Evolutionary conservation across 371 early-diverging fungal genomes (phyloP).

Genomic region (Zychaea mexicana): DNA sequence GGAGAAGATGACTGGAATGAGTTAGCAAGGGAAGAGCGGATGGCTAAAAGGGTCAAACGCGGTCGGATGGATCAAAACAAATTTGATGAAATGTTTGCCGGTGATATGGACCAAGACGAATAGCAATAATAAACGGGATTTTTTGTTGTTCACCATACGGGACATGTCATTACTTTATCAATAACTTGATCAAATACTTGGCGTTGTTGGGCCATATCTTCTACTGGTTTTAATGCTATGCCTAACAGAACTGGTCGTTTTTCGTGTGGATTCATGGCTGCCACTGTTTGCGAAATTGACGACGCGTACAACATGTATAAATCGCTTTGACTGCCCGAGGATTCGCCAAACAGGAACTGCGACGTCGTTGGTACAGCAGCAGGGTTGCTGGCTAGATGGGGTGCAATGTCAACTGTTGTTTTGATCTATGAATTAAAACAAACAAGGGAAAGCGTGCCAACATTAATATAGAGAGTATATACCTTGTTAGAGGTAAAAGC

Average conservation of each 20-base stretch:
- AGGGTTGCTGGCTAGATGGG: constrained; percentile 46
- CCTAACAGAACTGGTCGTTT: constrained; percentile 63
- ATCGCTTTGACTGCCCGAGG: constrained; percentile 53
- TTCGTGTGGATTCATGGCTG: constrained; percentile 63
- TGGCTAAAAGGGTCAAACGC: constrained; percentile 57
- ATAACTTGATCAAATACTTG: constrained; percentile 41
- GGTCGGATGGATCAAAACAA: constrained; percentile 48
- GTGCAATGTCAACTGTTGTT: constrained; percentile 47
- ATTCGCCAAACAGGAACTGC: constrained; percentile 56
- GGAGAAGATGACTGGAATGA: constrained; percentile 60
- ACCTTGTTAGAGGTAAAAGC: not conserved
- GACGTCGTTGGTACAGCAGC: constrained; percentile 49
- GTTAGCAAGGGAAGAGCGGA: constrained; percentile 37
- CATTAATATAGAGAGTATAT: no score
- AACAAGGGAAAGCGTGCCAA: not conserved
- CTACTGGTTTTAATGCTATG: constrained; percentile 56
- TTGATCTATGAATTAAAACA: constrained; percentile 37
- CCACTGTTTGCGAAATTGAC: constrained; percentile 64
- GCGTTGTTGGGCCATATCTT: constrained; percentile 31
- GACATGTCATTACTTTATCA: constrained; percentile 37
- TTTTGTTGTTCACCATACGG: constrained; percentile 32
- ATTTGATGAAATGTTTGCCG: constrained; percentile 51
- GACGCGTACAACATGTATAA: constrained; percentile 69
- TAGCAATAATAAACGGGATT: not conserved
- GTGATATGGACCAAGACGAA: constrained; percentile 9